These are phyloP conservation scores for Pseudocercospora fijiensis DNA, from an alignment of 2,329 filamentous ascomycete species.

Conservation along the genomic window DNA sequence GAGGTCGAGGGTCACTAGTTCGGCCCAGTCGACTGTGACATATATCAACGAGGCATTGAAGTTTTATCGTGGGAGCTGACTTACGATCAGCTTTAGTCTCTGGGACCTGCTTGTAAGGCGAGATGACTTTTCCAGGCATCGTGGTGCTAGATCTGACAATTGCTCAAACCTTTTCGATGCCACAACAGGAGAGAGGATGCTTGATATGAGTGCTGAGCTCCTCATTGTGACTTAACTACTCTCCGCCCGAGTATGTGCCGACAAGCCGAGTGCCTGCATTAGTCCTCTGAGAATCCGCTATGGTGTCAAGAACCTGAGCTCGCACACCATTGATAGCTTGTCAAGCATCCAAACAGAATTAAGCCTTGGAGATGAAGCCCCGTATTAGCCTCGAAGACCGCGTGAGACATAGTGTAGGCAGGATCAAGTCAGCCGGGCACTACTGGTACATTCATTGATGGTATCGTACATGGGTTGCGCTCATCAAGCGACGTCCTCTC, in stretches of 20 bases:
- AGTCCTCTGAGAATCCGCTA: slow-evolving; percentile 15
- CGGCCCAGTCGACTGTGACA: slow-evolving; percentile 47
- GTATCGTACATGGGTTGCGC: not conserved
- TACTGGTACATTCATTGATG: not conserved
- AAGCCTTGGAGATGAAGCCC: not conserved
- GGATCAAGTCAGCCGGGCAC: not conserved
- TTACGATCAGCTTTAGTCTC: slow-evolving; percentile 36
- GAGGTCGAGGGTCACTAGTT: slow-evolving; percentile 59
- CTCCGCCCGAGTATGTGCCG: slow-evolving; percentile 15
- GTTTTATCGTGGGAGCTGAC: not conserved
- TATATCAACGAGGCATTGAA: not conserved
- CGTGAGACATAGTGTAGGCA: not conserved
- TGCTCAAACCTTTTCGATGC: not conserved
- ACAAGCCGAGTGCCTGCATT: slow-evolving; percentile 18
- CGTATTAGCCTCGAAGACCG: not conserved
- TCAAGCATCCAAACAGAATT: not conserved
- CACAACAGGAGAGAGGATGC: not conserved
- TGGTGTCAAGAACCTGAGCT: slow-evolving; percentile 28
- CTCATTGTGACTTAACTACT: not conserved
- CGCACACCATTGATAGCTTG: slow-evolving; percentile 22
- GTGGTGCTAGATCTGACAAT: not conserved
- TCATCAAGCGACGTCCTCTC: not conserved
- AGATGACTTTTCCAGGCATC: slow-evolving; percentile 26
- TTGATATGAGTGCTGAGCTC: not conserved
- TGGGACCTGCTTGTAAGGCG: slow-evolving; percentile 36